These are phyloP conservation scores for Calonectria pteridis DNA, from an alignment of 2,329 filamentous ascomycete genomes.

Conservation along the genomic window DNA sequence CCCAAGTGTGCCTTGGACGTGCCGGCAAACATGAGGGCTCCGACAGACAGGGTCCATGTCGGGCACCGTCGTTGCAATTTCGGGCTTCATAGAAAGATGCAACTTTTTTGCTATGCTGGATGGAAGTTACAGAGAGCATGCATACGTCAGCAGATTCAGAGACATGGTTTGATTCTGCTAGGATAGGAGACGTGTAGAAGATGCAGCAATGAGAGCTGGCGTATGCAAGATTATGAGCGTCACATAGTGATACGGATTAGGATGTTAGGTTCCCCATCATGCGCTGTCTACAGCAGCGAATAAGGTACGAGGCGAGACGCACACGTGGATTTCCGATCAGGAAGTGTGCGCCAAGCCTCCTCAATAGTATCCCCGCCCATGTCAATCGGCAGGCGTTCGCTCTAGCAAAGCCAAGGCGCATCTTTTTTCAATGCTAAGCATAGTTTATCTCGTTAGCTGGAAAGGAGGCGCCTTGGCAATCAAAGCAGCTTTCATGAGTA, in stretches of 20 bases:
- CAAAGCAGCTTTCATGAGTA: background rate
- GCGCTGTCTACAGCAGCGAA: background rate
- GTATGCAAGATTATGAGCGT: background rate
- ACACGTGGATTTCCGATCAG: background rate
- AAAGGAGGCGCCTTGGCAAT: background rate
- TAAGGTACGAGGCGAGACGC: background rate
- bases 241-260: background rate
- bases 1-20: background rate
- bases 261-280: background rate
- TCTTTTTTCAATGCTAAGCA: background rate
- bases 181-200: background rate
- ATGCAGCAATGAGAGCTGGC: background rate
- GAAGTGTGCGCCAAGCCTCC: background rate
- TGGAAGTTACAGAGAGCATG: background rate
- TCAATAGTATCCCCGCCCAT: background rate
- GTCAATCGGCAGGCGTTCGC: background rate
- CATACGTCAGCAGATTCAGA: background rate
- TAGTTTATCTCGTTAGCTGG: background rate
- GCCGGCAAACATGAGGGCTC: background rate
- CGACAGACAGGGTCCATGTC: accelerated
- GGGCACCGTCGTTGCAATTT: background rate
- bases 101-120: background rate
- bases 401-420: background rate
- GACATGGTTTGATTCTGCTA: background rate
- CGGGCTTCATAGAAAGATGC: background rate